Conservation (phyloP, 306 rosid species). For the Begonia masoniana region DNA sequence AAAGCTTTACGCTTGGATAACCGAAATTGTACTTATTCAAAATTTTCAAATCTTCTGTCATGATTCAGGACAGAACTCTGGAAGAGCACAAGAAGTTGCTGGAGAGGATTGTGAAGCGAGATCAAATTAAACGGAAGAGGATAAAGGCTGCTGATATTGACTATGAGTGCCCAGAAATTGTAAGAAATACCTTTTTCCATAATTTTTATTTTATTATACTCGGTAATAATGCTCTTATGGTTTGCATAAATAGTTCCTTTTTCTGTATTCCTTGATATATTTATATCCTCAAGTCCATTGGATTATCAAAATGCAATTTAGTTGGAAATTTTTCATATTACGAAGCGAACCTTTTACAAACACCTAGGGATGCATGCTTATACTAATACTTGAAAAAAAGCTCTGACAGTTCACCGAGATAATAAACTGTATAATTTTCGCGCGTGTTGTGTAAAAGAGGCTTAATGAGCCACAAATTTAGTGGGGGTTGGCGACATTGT, state of each 20-base stretch:
- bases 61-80: constrained; percentile 57
- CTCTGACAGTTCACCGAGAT: too few relatives aligned
- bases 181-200: constrained; percentile 20
- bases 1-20: neutral
- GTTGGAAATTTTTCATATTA: too few relatives aligned
- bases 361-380: too few relatives aligned
- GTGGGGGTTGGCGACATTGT: too few relatives aligned
- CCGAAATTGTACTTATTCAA: neutral
- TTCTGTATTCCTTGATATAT: too few relatives aligned
- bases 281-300: too few relatives aligned
- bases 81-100: constrained; percentile 57
- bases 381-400: too few relatives aligned
- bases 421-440: too few relatives aligned
- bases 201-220: neutral
- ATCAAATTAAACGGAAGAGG: constrained; percentile 40
- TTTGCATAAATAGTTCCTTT: neutral
- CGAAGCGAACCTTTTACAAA: too few relatives aligned
- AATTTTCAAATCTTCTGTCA: constrained; percentile 1
- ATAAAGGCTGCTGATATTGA: constrained; percentile 80
- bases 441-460: too few relatives aligned
- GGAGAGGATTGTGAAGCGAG: constrained; percentile 43
- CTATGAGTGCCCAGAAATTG: constrained; percentile 77
- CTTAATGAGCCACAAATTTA: too few relatives aligned
- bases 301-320: too few relatives aligned
- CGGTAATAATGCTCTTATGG: neutral